Conservation (phyloP, 2,329 filamentous ascomycete species). For the Sclerotinia subarctica region DNA sequence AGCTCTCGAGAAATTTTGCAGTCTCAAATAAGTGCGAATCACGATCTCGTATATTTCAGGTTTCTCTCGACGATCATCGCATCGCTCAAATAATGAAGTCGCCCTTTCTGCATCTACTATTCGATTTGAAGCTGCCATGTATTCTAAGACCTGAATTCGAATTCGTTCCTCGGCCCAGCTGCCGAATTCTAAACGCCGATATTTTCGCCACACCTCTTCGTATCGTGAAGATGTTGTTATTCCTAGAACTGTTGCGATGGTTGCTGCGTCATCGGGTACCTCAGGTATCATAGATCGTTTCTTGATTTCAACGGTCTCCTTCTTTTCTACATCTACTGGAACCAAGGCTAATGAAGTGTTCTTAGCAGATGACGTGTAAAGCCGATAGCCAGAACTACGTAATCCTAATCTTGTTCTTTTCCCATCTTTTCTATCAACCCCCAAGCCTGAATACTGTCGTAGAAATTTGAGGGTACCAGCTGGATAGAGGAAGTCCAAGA, state of each 20-base stretch:
- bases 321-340: not conserved
- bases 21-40: slow-evolving; percentile 44
- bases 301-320: not conserved
- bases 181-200: slow-evolving; percentile 29
- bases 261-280: slow-evolving; percentile 5
- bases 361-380: slow-evolving; percentile 38
- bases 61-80: slow-evolving; percentile 38
- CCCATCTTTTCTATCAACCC: slow-evolving; percentile 31
- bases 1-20: slow-evolving; percentile 41
- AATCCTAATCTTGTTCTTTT: slow-evolving; percentile 25
- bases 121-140: slow-evolving; percentile 42
- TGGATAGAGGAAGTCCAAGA: slow-evolving; percentile 44
- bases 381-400: slow-evolving; percentile 34
- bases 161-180: slow-evolving; percentile 27
- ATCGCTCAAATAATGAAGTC: slow-evolving; percentile 45
- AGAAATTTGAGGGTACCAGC: slow-evolving; percentile 41
- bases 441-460: slow-evolving; percentile 35
- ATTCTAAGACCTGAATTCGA: slow-evolving; percentile 37
- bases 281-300: not conserved
- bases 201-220: slow-evolving; percentile 45
- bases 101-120: slow-evolving; percentile 43
- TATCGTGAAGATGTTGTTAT: slow-evolving; percentile 29
- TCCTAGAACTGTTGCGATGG: slow-evolving; percentile 22
- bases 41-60: slow-evolving; percentile 45
- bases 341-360: slow-evolving; percentile 19